Percentiles rank a stretch among this genome's conserved stretches.
phyloP scores from a whole-genome alignment of 306 rosid genomes.

The Castanospermum australe region DNA sequence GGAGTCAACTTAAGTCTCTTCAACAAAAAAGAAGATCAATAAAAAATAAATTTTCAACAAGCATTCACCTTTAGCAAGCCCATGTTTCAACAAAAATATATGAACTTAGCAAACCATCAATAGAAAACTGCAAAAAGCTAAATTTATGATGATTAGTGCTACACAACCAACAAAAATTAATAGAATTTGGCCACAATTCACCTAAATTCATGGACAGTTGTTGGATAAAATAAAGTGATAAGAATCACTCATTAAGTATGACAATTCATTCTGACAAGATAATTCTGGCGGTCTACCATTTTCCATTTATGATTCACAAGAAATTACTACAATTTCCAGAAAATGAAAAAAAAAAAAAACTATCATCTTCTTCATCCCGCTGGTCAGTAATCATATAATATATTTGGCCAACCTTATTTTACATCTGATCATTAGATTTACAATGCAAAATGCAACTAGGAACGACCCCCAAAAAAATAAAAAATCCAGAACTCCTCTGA shows the following conservation, averaged over 20 bases:
- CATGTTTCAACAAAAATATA: background rate
- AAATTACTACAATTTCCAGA: background rate
- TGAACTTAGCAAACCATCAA: background rate
- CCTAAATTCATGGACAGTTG: too few species aligned
- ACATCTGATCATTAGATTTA: background rate
- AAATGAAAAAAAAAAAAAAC: background rate
- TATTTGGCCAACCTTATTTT: background rate
- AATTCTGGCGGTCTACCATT: too few species aligned
- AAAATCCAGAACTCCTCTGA: too few species aligned
- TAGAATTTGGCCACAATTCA: too few species aligned
- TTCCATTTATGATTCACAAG: background rate
- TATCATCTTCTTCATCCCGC: background rate
- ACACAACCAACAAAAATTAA: too few species aligned
- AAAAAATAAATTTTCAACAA: background rate
- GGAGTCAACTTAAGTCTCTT: background rate
- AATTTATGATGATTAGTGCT: too few species aligned
- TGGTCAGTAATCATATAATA: background rate
- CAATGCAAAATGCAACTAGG: background rate
- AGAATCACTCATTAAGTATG: too few species aligned
- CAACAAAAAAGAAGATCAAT: background rate
- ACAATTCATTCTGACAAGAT: too few species aligned
- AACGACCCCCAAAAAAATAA: too few species aligned
- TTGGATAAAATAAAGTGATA: too few species aligned
- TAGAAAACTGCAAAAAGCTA: background rate
- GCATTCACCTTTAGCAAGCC: background rate